Conservation (phyloP, 2,329 filamentous ascomycete species). For the Exserohilum turcica region DNA sequence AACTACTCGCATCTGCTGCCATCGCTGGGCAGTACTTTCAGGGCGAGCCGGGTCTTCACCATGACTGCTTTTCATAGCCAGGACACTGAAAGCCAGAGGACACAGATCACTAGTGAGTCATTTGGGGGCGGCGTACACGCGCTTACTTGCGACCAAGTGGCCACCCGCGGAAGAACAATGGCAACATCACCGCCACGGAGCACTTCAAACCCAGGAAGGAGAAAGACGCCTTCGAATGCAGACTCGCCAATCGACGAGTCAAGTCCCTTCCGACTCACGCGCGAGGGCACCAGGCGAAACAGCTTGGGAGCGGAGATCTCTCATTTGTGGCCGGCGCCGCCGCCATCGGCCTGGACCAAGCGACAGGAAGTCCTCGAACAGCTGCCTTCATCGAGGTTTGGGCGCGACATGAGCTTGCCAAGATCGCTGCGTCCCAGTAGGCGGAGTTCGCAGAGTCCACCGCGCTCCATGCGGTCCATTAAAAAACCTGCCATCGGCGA, state of each 20-base stretch:
- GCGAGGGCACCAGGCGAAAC: constrained; percentile 30
- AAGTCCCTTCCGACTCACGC: constrained; percentile 38
- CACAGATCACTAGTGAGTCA: constrained; percentile 4
- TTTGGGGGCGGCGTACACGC: neutral
- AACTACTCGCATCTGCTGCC: constrained; percentile 12
- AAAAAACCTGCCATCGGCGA: neutral
- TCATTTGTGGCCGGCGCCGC: constrained; percentile 26
- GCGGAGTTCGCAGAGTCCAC: neutral
- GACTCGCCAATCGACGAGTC: constrained; percentile 39
- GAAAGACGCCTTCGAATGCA: neutral
- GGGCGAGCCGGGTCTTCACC: constrained; percentile 26
- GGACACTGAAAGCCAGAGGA: constrained; percentile 2
- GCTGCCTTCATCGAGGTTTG: constrained; percentile 4
- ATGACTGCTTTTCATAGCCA: constrained; percentile 25
- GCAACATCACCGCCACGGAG: constrained; percentile 1
- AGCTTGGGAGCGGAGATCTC: constrained; percentile 25
- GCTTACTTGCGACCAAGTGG: neutral
- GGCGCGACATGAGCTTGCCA: constrained; percentile 4
- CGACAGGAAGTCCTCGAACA: constrained; percentile 5
- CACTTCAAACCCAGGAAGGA: constrained; percentile 3
- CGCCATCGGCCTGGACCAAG: constrained; percentile 18
- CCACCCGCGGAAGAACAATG: neutral
- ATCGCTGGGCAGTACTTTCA: constrained; percentile 14
- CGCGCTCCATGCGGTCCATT: neutral
- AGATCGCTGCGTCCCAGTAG: constrained; percentile 1